Conservation (phyloP, 2,329 filamentous ascomycete species). For the Dothistroma pini region DNA sequence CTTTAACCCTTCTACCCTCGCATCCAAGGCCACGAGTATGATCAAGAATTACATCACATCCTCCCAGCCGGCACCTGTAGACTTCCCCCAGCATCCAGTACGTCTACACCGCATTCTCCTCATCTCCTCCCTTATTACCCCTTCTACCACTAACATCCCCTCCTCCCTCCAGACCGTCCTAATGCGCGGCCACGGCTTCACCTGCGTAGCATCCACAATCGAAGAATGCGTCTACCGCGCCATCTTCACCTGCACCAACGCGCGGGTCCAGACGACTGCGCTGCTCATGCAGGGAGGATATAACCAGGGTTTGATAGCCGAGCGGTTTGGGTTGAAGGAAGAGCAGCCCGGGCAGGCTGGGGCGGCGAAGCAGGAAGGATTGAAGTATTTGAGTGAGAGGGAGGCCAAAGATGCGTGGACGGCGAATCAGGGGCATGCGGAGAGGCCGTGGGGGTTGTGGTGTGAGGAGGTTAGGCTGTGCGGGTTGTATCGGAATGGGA, state of each 20-base stretch:
- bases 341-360: slow-evolving; percentile 38
- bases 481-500: slow-evolving; percentile 40
- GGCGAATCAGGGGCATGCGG: slow-evolving; percentile 31
- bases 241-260: slow-evolving; percentile 41
- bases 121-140: not conserved
- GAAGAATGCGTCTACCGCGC: slow-evolving; percentile 46
- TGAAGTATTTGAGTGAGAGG: slow-evolving; percentile 42
- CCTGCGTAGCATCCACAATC: slow-evolving; percentile 40
- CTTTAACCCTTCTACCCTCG: slow-evolving; percentile 28
- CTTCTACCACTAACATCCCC: not conserved
- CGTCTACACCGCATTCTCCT: not conserved
- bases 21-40: slow-evolving; percentile 28
- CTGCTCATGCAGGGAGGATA: slow-evolving; percentile 36
- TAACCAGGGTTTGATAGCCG: slow-evolving; percentile 39
- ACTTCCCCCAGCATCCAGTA: slow-evolving; percentile 24
- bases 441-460: slow-evolving; percentile 44
- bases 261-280: slow-evolving; percentile 41
- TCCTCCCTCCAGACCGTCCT: slow-evolving; percentile 22
- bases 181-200: slow-evolving; percentile 47
- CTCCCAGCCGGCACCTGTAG: slow-evolving; percentile 11
- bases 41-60: slow-evolving; percentile 33
- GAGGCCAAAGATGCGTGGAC: slow-evolving; percentile 43
- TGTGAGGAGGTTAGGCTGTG: slow-evolving; percentile 40
- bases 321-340: slow-evolving; percentile 37
- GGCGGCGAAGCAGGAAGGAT: slow-evolving; percentile 39